Evolutionary conservation across 179 eudicot genomes (phyloP).

Genomic region (Silene coronaria): DNA sequence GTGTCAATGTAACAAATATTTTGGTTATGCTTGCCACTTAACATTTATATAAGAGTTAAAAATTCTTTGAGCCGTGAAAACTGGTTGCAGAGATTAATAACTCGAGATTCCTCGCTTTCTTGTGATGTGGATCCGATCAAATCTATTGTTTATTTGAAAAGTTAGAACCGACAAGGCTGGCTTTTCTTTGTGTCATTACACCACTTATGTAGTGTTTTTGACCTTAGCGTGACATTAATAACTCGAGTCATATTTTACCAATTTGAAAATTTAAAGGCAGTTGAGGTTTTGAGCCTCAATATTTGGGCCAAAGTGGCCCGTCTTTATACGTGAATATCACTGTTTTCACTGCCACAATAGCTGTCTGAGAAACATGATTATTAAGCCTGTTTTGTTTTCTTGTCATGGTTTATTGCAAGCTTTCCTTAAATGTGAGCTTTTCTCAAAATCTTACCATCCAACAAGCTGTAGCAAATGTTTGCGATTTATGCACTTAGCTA

Average conservation of each 20-base stretch:
- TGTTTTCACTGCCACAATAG: no score
- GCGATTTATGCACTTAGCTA: background rate
- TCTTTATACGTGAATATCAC: background rate
- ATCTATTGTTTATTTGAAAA: background rate
- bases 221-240: background rate
- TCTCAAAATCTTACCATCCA: background rate
- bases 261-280: background rate
- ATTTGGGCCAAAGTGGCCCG: background rate
- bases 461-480: background rate
- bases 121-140: background rate
- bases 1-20: background rate
- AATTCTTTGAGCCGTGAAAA: slow-evolving; percentile 4
- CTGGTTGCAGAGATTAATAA: background rate
- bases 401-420: background rate
- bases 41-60: background rate
- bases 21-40: slow-evolving; percentile 3
- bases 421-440: background rate
- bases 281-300: background rate
- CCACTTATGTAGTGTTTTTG: background rate
- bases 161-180: background rate
- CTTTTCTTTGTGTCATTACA: no score
- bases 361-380: background rate
- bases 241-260: background rate
- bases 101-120: background rate
- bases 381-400: background rate